A percentile compares a stretch with the other conserved stretches of the same genome.
phyloP scores from a whole-genome alignment of 148 eudicot genomes.

The Chenopodium quinoa region DNA sequence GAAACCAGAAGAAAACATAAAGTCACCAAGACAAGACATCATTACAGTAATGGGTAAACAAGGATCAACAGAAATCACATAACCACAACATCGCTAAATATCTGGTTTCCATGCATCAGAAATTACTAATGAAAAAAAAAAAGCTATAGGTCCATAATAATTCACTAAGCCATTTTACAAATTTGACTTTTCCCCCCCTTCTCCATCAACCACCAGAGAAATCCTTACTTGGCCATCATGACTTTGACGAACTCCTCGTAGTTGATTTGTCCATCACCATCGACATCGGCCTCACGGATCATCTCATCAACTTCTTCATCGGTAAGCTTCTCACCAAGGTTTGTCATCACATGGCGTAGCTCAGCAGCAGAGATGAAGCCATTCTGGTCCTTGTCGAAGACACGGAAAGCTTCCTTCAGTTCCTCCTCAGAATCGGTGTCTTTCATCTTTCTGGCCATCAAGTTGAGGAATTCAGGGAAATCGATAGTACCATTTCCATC shows the following conservation, averaged over 20 bases:
- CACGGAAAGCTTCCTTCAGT: conserved; percentile 78
- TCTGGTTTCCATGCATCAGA: conserved; percentile 26
- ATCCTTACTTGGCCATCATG: conserved; percentile 63
- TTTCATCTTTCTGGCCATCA: conserved; percentile 83
- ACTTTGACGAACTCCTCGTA: conserved; percentile 80
- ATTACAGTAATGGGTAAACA: conserved; percentile 14
- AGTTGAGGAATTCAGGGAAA: conserved; percentile 75
- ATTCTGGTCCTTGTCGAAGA: conserved; percentile 79
- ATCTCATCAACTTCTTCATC: conserved; percentile 86
- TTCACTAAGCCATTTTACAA: conserved; percentile 31
- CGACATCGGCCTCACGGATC: conserved; percentile 80
- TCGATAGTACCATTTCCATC: conserved; percentile 74
- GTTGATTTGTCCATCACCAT: conserved; percentile 81
- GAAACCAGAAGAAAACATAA: conserved; percentile 17
- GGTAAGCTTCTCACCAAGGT: conserved; percentile 77
- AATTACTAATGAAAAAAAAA: conserved; percentile 10
- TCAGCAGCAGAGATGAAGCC: conserved; percentile 86
- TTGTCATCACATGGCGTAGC: conserved; percentile 87
- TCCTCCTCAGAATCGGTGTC: conserved; percentile 86
- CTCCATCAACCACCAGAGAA: not conserved
- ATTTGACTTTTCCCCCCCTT: not conserved
- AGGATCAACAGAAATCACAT: conserved; percentile 25
- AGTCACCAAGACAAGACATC: conserved; percentile 5
- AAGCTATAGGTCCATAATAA: conserved; percentile 25
- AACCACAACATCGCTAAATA: conserved; percentile 13